A percentile compares a stretch with the other conserved stretches of the same genome.
Evolutionary conservation across 345 rosid species (phyloP).

Genomic region (Gossypium raimondii): DNA sequence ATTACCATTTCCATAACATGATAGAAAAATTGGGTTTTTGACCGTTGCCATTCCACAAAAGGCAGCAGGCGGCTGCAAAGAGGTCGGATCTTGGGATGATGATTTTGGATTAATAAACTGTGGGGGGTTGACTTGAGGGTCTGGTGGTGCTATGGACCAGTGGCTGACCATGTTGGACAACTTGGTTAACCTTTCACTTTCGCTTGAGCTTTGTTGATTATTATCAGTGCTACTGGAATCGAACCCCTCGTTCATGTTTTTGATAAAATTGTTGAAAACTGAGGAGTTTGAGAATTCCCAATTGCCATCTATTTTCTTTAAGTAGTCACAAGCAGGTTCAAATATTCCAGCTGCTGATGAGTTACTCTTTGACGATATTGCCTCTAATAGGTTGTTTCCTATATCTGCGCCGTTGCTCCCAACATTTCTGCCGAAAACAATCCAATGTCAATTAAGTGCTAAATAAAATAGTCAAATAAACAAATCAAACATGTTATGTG

Average conservation of each 20-base stretch:
- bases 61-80: constrained; percentile 21
- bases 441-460: not conserved
- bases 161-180: constrained; percentile 49
- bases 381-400: constrained; percentile 50
- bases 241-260: constrained; percentile 24
- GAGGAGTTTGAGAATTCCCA: constrained; percentile 40
- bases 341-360: constrained; percentile 32
- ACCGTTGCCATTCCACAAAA: constrained; percentile 7
- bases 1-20: constrained; percentile 22
- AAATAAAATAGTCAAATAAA: too few relatives aligned
- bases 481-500: too few relatives aligned
- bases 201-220: constrained; percentile 13
- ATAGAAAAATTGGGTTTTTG: constrained; percentile 21
- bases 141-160: constrained; percentile 74
- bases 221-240: not conserved
- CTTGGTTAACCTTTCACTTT: constrained; percentile 41
- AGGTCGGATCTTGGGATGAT: constrained; percentile 30
- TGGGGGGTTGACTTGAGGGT: constrained; percentile 32
- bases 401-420: constrained; percentile 41
- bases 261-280: constrained; percentile 30
- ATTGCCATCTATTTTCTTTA: constrained; percentile 43
- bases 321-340: constrained; percentile 44
- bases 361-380: constrained; percentile 44
- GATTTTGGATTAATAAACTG: constrained; percentile 26
- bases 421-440: constrained; percentile 31